Base-by-base conservation (phyloP, 768 basidiomycete species). In the Phlegmacium glaucopus region DNA sequence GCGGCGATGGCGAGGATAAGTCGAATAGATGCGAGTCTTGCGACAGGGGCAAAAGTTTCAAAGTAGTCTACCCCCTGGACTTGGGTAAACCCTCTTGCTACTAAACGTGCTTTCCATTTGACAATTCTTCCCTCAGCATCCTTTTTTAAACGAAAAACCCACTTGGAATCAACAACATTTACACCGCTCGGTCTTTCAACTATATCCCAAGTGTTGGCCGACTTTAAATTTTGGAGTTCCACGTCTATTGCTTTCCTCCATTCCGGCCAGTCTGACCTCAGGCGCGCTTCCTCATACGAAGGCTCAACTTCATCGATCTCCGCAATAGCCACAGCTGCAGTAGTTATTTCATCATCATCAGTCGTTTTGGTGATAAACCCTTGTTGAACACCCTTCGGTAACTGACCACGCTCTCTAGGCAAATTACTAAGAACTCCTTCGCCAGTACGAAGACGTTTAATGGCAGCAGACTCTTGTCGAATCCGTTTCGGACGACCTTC, bases 51-150 rank as follows among this genome's bases (percentile, higher is more conserved):
- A 27, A 51, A 51, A 4, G 39, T 47, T 26, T 46, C 39, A 22
- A 41, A 32, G 34, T 51, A 51, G 26, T 51, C 50, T 9, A 46
- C 9, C 2, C 50, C 50, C 6, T 41, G 22, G n/a, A 37, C 26
- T 22, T 51, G 50, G 5, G 50, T 36, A 22, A 45, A 51, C 9
- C 50, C 50, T 34, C 42, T 34, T 4, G 50, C 45, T 6, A 50
- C 44, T 3, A 50, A 27, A 8, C 27, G 38, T 3, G 44, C 44
- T 18, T 50, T 50, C n/a, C 45, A 50, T 16, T 26, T 12, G 3
- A 1, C 17, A 9, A 50, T 16, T 6, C 22, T 22, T 11, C 49
- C 49, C 10, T 45, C 30, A 7, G 44, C 39, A 17, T 35, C 49
- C 2, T 18, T 4, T 36, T 50, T 50, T 1, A 18, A 27, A 36